phyloP scores from a whole-genome alignment of 805 yeast genomes.

The Candida manassasensis region DNA sequence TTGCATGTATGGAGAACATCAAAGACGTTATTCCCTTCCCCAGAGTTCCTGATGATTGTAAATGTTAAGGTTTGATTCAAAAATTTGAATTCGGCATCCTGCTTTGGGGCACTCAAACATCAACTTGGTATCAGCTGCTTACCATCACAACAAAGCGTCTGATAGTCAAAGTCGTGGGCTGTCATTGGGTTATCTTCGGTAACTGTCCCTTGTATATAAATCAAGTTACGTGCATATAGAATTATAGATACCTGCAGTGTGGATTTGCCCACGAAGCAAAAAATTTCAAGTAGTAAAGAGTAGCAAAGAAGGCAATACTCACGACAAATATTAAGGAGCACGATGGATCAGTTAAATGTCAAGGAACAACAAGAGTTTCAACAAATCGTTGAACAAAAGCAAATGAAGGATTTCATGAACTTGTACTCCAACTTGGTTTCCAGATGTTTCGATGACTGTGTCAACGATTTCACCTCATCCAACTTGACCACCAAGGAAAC shows the following conservation, averaged over 20 bases:
- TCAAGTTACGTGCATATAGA: too few species aligned
- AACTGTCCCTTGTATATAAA: slow-evolving; percentile 1
- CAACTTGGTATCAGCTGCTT: too few species aligned
- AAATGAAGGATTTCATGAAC: slow-evolving; percentile 98
- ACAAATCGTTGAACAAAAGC: slow-evolving; percentile 92
- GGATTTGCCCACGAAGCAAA: not conserved
- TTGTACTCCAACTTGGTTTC: slow-evolving; percentile 91
- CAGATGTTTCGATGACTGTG: slow-evolving; percentile 96
- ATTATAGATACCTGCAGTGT: not conserved
- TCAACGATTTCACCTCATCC: slow-evolving; percentile 94
- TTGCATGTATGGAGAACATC: slow-evolving; percentile 72
- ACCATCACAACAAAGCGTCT: too few species aligned
- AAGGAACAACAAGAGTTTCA: slow-evolving; percentile 97
- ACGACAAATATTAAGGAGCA: slow-evolving; percentile 14
- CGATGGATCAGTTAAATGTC: slow-evolving; percentile 90
- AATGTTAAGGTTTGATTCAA: slow-evolving; percentile 24
- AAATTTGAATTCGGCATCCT: too few species aligned
- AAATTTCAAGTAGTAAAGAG: not conserved
- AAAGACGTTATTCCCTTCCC: slow-evolving; percentile 88
- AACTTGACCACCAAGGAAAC: slow-evolving; percentile 81
- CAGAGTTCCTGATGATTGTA: slow-evolving; percentile 49
- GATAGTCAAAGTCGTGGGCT: too few species aligned
- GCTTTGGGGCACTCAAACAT: too few species aligned
- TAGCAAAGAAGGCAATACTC: not conserved
- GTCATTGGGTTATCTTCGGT: too few species aligned